Base-by-base conservation (phyloP, 1,139 yeast species). In the Hansenula sp. region DNA sequence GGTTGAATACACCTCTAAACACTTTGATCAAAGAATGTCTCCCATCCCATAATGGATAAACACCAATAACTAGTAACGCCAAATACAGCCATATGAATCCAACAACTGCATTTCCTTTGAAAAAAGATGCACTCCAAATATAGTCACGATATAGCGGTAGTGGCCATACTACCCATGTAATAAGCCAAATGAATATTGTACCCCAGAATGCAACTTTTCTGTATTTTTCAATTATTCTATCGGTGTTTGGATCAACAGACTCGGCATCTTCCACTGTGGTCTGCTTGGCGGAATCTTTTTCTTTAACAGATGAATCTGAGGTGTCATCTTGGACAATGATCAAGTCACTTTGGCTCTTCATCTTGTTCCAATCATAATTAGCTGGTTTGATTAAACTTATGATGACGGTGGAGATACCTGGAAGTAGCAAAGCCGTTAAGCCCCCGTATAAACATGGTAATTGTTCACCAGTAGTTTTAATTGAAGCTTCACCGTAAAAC, bases 131-230 rank as follows among this genome's bases (percentile, higher is more conserved):
- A 36, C 65, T 57, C 61, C 70, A 72, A 13, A 71, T 61, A 60
- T 68, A 72, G 44, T 68, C 65, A 42, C 76, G 63, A 47, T 71
- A 72, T 56, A 72, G 60, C 13, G 76, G 75, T 58, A 72, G 61
- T 41, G 77, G 77, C 75, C 76, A 71, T 15, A 72, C 43, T n/a
- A 71, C 71, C 71, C 69, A 68, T 15, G 64, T 65, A 7, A 69
- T 41, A 24, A 70, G 57, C 25, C 69, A 49, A 15, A 59, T 54
- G 34, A 66, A 52, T 1, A 67, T 45, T 31, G 62, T 53, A 11
- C 69, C 58, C 18, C 57, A 62, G 32, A 63, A 59, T 2, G 73
- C 67, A 5, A 68, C 45, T 44, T 63, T 65, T 40, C 59, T 58
- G 49, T 62, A 64, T 24, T 28, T 16, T 2, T 43, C 41, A 9